A percentile compares a stretch with the other conserved stretches of the same genome.
Conservation (phyloP, 768 basidiomycete genomes). For the Daedaleopsis nitida region DNA sequence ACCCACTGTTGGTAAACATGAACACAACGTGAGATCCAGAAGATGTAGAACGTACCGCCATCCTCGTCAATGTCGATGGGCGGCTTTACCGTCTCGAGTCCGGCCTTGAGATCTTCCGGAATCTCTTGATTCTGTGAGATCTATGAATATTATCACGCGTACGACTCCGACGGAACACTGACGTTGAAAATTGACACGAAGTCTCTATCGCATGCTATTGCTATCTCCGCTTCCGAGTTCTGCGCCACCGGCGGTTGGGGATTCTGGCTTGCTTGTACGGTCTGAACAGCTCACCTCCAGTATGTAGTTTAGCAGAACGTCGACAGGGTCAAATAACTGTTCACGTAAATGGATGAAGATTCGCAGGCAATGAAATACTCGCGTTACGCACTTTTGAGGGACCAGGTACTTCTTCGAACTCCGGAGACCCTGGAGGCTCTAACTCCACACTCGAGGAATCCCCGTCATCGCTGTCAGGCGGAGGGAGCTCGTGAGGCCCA, state of each 20-base stretch:
- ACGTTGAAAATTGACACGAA: no score
- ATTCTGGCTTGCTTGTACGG: neutral
- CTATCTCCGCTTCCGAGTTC: neutral
- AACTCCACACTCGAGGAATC: neutral
- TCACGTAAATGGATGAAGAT: neutral
- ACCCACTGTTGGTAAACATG: neutral
- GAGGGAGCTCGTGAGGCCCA: neutral
- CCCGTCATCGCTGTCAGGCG: neutral
- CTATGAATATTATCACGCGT: no score
- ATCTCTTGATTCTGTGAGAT: no score
- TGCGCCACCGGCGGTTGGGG: neutral
- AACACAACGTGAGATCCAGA: neutral
- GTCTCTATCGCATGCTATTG: neutral
- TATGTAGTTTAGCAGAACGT: neutral
- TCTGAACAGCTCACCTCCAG: neutral
- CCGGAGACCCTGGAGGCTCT: neutral
- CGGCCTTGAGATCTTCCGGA: no score
- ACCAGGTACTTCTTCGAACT: neutral
- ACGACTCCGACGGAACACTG: no score
- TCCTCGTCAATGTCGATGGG: conserved; percentile 16
- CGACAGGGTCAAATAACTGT: neutral
- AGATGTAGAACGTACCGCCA: conserved; percentile 2
- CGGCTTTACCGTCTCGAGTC: no score
- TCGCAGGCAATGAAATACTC: neutral
- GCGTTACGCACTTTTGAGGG: neutral